Base-by-base conservation (phyloP, 1,139 yeast species). In the Saccharomyces hybrid region DNA sequence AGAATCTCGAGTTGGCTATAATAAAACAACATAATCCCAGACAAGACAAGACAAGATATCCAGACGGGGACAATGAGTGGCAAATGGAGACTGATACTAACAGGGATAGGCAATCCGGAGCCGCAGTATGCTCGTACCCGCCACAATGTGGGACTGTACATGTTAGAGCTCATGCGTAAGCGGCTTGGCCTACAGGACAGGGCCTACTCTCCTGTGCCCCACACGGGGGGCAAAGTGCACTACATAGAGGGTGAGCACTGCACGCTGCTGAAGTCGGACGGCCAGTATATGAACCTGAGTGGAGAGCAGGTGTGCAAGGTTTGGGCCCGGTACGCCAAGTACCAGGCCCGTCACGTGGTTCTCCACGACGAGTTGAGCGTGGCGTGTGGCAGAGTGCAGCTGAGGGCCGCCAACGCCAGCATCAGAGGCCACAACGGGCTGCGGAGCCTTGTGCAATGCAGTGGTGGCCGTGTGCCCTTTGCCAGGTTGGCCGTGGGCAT, bases 381-480 rank as follows among this genome's bases (percentile, higher is more conserved):
- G 11, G 79, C 78, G 0, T 61, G 84, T 4, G 97, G 97, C 0
- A 78, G 79, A 53, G 72, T 81, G 26, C 86, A 84, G 62, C 67
- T 85, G 8, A 73, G 88, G 53, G 74, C 71, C 38, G 82, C 78
- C 21, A 79, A 78, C 1, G 74, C 85, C 6, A 79, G 88, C 56
- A 77, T 82, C 9, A 71, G 89, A 55, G 96, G 96, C 0, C 97
- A 89, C 64, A 88, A 88, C 65, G 97, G 97, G 0, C 73, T 89
- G 48, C 76, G 78, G 59, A 80, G 85, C 42, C 77, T 88, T 16
- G 78, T 77, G 51, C 64, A 67, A 16, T 55, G 58, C 26, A 72
- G 71, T 55, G 76, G 77, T 1, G 68, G 72, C 2, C 47, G 55
- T 24, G 44, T 38, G 4, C 24, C 44, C 24, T 72, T 64, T 53